Conservation (phyloP, 139 green algal genomes). For the Klebsormidium nitens region DNA sequence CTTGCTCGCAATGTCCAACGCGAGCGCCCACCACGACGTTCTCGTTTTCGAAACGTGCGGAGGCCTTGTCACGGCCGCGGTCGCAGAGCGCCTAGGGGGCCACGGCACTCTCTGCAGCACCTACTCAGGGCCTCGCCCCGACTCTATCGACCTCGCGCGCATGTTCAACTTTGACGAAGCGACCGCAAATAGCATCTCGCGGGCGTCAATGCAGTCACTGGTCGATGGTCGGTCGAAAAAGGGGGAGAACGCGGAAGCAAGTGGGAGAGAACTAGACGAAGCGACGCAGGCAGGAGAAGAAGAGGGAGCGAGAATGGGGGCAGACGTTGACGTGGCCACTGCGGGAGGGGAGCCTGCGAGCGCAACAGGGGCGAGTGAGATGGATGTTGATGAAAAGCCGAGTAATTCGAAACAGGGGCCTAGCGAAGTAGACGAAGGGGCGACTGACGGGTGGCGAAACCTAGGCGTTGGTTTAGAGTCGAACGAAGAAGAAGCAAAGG, state of each 20-base stretch:
- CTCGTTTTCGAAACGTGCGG: constrained; percentile 38
- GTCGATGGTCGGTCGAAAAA: constrained; percentile 3
- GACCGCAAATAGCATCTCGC: neutral
- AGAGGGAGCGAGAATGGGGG: neutral
- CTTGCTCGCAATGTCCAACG: constrained; percentile 37
- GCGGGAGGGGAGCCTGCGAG: neutral
- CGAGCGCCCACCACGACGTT: constrained; percentile 30
- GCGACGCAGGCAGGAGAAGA: neutral
- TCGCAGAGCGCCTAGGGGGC: constrained; percentile 38
- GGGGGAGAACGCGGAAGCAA: neutral
- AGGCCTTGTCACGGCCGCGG: constrained; percentile 39
- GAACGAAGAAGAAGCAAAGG: no score
- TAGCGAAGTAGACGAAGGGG: no score
- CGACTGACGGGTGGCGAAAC: no score
- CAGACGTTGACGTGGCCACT: neutral
- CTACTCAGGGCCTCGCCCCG: neutral
- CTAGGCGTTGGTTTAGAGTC: no score
- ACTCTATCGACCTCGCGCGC: constrained; percentile 27
- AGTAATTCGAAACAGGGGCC: neutral
- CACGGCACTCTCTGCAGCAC: constrained; percentile 17
- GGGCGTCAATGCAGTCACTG: constrained; percentile 6
- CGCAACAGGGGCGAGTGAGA: neutral
- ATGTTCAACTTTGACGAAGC: constrained; percentile 21
- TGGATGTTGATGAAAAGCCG: neutral
- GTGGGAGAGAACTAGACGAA: neutral